Evolutionary conservation across 306 rosid genomes (phyloP), one percentile per base, ranked within the genome.

Genomic region (Albizia julibrissin): DNA sequence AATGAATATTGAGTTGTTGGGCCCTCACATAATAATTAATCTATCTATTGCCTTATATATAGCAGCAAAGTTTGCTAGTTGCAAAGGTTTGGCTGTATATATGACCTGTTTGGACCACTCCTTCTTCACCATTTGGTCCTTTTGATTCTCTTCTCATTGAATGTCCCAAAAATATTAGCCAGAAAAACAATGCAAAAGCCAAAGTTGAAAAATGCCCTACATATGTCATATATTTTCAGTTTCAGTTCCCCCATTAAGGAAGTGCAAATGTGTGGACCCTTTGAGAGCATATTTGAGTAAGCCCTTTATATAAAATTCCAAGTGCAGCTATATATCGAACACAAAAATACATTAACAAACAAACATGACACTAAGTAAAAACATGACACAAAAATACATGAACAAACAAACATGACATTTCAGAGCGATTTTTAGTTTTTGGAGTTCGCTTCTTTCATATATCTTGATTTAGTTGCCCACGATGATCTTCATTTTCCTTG

Each of bases 81-180:
- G 39, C 75, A 6, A 24, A 24, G 75, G 58, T 71, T 71, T 71
- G 58, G 75, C 56, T 26, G 58, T 24, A 71, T 42, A 40, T 70
- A 34, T 5, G 74, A 47, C 33, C 22, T 37, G 3, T 40, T 44
- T 24, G 75, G 75, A 71, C 75, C 75, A 71, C 75, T 24, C 29
- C 56, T 44, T 12, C 75, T 15, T 24, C 75, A 22, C 34, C 37
- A 71, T 12, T 44, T 8, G 58, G 40, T 37, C 79, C 86, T 86
- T 43, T 81, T 81, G 85, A 87, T 87, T 84, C 87, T 84, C 84
- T 70, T 44, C 75, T 68, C 77, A 79, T 64, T 84, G 80, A 74
- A 70, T 79, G 74, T 70, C 85, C 73, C 77, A 43, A 31, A 69
- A 26, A 71, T 39, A 24, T 73, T 54, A 49, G 40, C 69, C 79